Conservation (phyloP, 169 alveolate species). For the Eimeria falciformis region DNA sequence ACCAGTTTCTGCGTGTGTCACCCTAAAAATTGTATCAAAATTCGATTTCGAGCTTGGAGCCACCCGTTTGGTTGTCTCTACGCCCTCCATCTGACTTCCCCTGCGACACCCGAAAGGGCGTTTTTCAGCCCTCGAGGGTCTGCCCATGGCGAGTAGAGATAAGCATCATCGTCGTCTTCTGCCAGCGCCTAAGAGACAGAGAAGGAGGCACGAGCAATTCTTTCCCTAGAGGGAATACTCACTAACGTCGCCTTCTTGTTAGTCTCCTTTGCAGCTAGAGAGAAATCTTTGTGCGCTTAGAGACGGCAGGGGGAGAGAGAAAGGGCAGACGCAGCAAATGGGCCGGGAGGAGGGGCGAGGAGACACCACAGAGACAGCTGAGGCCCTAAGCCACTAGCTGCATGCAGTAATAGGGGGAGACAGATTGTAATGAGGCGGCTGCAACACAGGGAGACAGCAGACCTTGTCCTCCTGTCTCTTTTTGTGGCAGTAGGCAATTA, state of each 20-base stretch:
- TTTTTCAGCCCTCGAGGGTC: slow-evolving; percentile 92
- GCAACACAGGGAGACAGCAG: neutral
- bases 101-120: slow-evolving; percentile 75
- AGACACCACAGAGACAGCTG: too few species aligned
- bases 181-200: slow-evolving; percentile 82
- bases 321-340: neutral
- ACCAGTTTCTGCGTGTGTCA: neutral
- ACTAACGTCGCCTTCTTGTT: too few species aligned
- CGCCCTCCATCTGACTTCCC: slow-evolving; percentile 72
- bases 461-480: slow-evolving; percentile 94
- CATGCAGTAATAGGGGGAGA: too few species aligned
- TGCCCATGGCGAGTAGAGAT: slow-evolving; percentile 96
- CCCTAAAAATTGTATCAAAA: too few species aligned
- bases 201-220: too few species aligned
- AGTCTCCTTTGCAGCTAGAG: too few species aligned
- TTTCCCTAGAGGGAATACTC: neutral
- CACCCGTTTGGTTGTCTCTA: neutral
- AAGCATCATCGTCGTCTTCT: slow-evolving; percentile 95
- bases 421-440: neutral
- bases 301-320: neutral
- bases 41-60: too few species aligned
- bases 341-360: neutral
- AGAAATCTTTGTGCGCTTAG: neutral
- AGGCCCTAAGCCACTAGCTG: too few species aligned
- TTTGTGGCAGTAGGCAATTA: slow-evolving; percentile 95